Evolutionary conservation across 768 basidiomycete genomes (phyloP), one percentile per base, ranked within the genome.

Genomic region (Tylopilus rubrobrunneus): DNA sequence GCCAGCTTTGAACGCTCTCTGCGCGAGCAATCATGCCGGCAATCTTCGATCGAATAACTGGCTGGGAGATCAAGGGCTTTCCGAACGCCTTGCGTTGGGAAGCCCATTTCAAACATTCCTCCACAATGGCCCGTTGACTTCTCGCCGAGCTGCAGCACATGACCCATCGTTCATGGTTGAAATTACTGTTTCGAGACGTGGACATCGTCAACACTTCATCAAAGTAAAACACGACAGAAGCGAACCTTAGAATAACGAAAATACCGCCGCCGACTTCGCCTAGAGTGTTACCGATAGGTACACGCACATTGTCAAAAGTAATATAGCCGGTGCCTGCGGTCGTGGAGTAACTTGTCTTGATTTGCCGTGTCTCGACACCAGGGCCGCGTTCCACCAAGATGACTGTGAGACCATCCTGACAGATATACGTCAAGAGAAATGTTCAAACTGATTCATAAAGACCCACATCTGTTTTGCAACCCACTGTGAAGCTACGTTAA

Each of bases 81-180:
- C 94, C 95, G 62, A 96, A 96, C 9, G 92, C 94, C 63, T 91
- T 87, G 40, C 95, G 85, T 67, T 97, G 92, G 49, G 79, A 81
- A 4, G 84, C 77, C 95, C 95, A 98, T 82, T 89, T 90, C 59
- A 95, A 66, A 64, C 90, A 93, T 71, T 94, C 92, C 63, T 95
- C 92, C 39, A 92, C 74, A 65, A 81, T 62, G 7, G 70, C 47
- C 31, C 93, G 83, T 60, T 93, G 91, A 52, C 75, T 73, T 53
- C 88, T 77, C n/a, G 86, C 84, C 25, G 81, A 84, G 31, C 80
- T 74, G 61, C 89, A 89, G 66, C 81, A 83, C 88, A 94, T 94
- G 27, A 90, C 89, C 92, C 90, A 95, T 59, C 89, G 86, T 67
- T 94, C 93, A 69, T 95, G 92, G 67, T 96, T 96, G 74, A 96